Conservation (phyloP, 495 filamentous ascomycete genomes). For the Talaromyces nanjingensis region DNA sequence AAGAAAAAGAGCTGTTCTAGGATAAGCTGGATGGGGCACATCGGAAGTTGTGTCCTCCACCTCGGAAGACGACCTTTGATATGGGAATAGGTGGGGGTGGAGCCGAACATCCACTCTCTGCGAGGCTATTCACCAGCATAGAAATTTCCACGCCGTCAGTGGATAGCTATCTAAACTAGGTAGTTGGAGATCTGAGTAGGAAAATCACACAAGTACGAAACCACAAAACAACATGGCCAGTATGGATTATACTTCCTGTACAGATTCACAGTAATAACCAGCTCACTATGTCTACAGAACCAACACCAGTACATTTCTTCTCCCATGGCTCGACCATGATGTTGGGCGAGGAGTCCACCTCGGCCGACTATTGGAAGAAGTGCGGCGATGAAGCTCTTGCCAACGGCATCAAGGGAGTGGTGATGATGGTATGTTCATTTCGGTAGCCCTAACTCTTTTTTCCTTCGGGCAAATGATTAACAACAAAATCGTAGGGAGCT, state of each 20-base stretch:
- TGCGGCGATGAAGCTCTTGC: conserved; percentile 53
- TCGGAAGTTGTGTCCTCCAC: not conserved
- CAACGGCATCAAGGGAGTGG: conserved; percentile 47
- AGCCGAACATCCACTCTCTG: not conserved
- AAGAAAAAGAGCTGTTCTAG: not conserved
- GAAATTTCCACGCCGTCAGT: not conserved
- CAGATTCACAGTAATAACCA: not conserved
- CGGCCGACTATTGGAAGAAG: conserved; percentile 54
- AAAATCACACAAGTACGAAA: not conserved
- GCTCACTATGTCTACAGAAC: conserved; percentile 2
- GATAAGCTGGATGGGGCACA: not conserved
- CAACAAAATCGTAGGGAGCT: conserved; percentile 36
- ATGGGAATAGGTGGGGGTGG: not conserved
- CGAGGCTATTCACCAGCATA: not conserved
- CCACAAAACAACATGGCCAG: not conserved
- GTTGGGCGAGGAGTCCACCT: conserved; percentile 52
- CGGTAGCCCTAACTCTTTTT: not conserved
- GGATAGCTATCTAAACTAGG: not conserved
- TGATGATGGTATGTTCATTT: conserved; percentile 49
- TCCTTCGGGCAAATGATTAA: not conserved
- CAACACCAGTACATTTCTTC: conserved; percentile 57
- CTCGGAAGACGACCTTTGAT: not conserved
- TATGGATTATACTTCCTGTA: not conserved
- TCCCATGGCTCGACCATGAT: conserved; percentile 65
- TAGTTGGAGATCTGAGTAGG: no score